Evolutionary conservation across 2,329 filamentous ascomycete genomes (phyloP), one percentile per base, ranked within the genome.

Genomic region (Thermothelomyces thermophilus): DNA sequence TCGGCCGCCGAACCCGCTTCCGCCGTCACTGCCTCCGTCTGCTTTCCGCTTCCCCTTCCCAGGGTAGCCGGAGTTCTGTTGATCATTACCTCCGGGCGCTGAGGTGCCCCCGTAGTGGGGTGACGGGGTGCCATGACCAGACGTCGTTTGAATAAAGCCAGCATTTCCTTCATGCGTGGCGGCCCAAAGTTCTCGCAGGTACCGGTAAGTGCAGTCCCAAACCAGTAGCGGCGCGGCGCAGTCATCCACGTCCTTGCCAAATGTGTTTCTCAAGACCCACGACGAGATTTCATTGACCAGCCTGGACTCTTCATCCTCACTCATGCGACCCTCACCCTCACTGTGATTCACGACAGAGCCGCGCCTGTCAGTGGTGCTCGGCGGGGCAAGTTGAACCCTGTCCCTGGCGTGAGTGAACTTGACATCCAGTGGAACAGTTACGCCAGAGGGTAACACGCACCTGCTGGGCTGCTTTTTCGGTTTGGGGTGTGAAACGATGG

Each of bases 41-140:
- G 57, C 58, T 33, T 59, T 60, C 30, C 58, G 46, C 49, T 60
- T 60, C 11, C 58, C 58, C 28, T 58, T 60, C 4, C 51, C 50
- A 8, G 39, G 35, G 3, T 49, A 46, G 13, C 46, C 50, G 0
- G 45, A 42, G 10, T 33, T 36, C 10, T 51, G 51, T 11, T 57
- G 53, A 22, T 55, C 48, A 17, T 42, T 48, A 39, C 39, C 41
- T 9, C 36, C 46, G 2, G 44, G 40, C 4, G 46, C 46, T 7
- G 52, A 54, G 5, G 44, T 50, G 6, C 51, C 49, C 7, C 51
- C 50, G 33, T 55, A 50, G n/a, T 50, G 46, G 11, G 52, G 50
- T 1, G 46, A 51, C 3, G 58, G 52, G 3, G 50, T 53, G 19
- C 48, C 51, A 14, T 59, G 55, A 13, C 53, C 55, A 7, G 52